Conservation (phyloP, 2,329 filamentous ascomycete genomes). For the Neocatenulostroma microsporum region DNA sequence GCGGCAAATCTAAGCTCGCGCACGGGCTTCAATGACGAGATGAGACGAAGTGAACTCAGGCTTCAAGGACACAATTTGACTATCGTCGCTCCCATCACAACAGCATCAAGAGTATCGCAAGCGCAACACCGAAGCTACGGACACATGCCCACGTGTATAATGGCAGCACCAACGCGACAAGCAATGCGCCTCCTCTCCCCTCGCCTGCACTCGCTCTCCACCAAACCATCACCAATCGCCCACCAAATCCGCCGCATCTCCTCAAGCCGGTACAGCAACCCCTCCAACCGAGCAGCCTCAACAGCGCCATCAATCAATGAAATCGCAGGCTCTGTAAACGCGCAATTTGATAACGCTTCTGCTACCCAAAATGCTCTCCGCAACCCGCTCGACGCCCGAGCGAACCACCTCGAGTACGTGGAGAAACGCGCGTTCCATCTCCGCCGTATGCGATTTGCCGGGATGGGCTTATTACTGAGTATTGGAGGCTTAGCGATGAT, state of each 20-base stretch:
- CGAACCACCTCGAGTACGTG: constrained; percentile 19
- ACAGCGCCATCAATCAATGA: too few relatives aligned
- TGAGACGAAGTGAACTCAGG: too few relatives aligned
- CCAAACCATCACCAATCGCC: constrained; percentile 11
- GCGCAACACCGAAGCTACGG: too few relatives aligned
- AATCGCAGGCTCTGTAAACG: too few relatives aligned
- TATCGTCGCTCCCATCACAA: too few relatives aligned
- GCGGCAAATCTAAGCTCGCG: too few relatives aligned
- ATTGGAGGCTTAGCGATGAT: constrained; percentile 23
- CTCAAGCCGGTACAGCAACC: constrained; percentile 29
- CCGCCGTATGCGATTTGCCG: constrained; percentile 30
- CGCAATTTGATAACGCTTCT: too few relatives aligned
- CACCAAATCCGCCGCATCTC: constrained; percentile 22
- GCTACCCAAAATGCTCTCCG: constrained; percentile 4
- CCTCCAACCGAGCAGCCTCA: constrained; percentile 21
- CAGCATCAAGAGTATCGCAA: too few relatives aligned
- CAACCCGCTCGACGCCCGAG: constrained; percentile 21
- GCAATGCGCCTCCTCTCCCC: constrained; percentile 26
- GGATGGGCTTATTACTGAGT: constrained; percentile 29
- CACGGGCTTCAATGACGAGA: too few relatives aligned
- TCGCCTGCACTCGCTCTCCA: constrained; percentile 19
- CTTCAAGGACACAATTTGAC: too few relatives aligned
- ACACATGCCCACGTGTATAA: too few relatives aligned
- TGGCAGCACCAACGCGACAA: constrained; percentile 21
- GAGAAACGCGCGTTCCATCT: constrained; percentile 25